These are phyloP conservation scores for Clonostachys sp. DNA, from an alignment of 2,329 filamentous ascomycete genomes.

Conservation along the genomic window DNA sequence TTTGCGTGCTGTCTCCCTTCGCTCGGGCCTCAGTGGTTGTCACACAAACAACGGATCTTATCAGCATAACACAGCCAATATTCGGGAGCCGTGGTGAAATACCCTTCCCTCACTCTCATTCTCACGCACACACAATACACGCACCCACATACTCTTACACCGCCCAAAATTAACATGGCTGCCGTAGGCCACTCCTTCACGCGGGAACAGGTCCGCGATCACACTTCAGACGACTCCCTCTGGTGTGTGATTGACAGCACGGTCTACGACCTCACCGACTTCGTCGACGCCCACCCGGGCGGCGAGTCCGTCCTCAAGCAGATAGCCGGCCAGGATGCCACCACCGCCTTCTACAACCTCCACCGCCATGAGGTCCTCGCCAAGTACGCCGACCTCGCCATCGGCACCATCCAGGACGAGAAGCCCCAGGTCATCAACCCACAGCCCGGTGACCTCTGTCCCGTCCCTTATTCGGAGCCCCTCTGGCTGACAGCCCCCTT, in stretches of 20 bases:
- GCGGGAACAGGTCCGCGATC: conserved; percentile 65
- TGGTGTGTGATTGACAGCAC: conserved; percentile 85
- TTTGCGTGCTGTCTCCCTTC: too few species aligned
- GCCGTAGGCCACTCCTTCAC: conserved; percentile 45
- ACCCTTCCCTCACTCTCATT: not conserved
- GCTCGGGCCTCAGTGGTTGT: too few species aligned
- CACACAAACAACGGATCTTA: too few species aligned
- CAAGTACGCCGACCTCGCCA: conserved; percentile 70
- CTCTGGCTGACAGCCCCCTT: conserved; percentile 76
- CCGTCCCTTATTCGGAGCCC: conserved; percentile 80
- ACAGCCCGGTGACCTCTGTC: conserved; percentile 65
- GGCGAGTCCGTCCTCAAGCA: conserved; percentile 76
- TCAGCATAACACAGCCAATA: too few species aligned
- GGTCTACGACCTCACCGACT: conserved; percentile 84
- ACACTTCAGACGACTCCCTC: conserved; percentile 70
- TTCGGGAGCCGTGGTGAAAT: not conserved
- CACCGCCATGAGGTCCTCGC: conserved; percentile 85
- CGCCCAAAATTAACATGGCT: conserved; percentile 15
- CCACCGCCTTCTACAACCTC: conserved; percentile 83
- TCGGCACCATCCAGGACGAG: conserved; percentile 74
- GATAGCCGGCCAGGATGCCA: conserved; percentile 78
- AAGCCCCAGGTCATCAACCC: conserved; percentile 68
- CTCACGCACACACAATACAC: not conserved
- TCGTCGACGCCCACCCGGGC: conserved; percentile 80
- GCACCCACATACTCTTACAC: not conserved